phyloP scores from a whole-genome alignment of 1,139 yeast genomes.

The Candida tetrigidarum region DNA sequence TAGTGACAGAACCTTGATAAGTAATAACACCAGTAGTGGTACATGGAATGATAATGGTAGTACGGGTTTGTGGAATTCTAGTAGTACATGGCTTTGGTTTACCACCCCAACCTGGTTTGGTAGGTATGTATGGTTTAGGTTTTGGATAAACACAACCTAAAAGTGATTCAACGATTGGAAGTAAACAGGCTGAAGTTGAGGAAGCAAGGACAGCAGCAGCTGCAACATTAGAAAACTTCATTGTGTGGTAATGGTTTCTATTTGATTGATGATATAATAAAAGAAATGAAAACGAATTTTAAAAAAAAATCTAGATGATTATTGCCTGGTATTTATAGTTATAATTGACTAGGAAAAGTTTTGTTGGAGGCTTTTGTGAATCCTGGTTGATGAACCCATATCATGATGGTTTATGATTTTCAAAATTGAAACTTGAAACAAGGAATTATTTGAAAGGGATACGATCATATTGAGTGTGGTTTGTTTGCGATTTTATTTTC shows the following conservation, averaged over 20 bases:
- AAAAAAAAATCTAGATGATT: neutral
- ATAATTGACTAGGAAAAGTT: too few relatives aligned
- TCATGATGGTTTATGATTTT: neutral
- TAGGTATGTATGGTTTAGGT: too few relatives aligned
- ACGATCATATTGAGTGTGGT: conserved; percentile 1
- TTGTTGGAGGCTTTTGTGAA: too few relatives aligned
- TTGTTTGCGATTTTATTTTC: neutral
- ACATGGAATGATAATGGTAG: conserved; percentile 4
- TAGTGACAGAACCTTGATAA: conserved; percentile 3
- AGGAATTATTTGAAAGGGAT: neutral
- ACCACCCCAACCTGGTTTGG: neutral
- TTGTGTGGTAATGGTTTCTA: conserved; percentile 2
- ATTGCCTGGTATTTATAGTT: conserved; percentile 2
- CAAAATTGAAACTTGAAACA: conserved; percentile 5
- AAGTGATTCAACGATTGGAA: conserved; percentile 7
- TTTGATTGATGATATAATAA: neutral
- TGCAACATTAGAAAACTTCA: conserved; percentile 7
- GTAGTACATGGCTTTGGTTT: conserved; percentile 5
- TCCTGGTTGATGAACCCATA: neutral
- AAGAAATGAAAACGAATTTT: conserved; percentile 1
- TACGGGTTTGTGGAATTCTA: conserved; percentile 2
- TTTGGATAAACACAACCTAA: conserved; percentile 5
- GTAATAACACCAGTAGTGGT: conserved; percentile 8
- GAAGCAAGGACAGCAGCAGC: conserved; percentile 7
- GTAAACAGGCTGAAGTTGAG: conserved; percentile 4